A percentile compares a stretch with the other conserved stretches of the same genome.
Evolutionary conservation across 1,139 yeast species (phyloP).

Genomic region (Dujonia santamariae): DNA sequence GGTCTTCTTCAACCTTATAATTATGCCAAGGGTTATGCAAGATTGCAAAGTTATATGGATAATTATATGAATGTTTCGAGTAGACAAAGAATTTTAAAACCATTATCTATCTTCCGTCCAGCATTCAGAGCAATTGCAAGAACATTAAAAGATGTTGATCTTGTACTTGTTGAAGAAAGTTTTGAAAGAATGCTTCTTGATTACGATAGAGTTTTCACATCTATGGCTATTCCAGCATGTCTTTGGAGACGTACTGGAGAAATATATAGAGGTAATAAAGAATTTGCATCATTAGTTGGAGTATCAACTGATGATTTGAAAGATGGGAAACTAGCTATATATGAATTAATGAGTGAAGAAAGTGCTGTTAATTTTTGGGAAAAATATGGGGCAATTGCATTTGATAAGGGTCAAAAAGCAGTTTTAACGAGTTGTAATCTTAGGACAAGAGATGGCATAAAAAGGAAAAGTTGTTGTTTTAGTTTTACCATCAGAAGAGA

Average conservation of each 20-base stretch:
- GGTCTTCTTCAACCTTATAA: slow-evolving; percentile 91
- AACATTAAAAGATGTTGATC: slow-evolving; percentile 85
- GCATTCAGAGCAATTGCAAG: slow-evolving; percentile 93
- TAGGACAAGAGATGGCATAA: slow-evolving; percentile 79
- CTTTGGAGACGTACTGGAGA: slow-evolving; percentile 98
- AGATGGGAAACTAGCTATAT: slow-evolving; percentile 89
- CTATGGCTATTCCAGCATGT: slow-evolving; percentile 98
- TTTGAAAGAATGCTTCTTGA: slow-evolving; percentile 92
- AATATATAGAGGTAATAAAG: slow-evolving; percentile 91
- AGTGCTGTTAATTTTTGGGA: slow-evolving; percentile 99
- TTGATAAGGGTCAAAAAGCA: slow-evolving; percentile 94
- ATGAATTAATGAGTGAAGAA: slow-evolving; percentile 94
- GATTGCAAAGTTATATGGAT: slow-evolving; percentile 90
- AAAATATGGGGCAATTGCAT: slow-evolving; percentile 93
- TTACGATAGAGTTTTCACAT: slow-evolving; percentile 92
- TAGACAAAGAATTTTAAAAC: slow-evolving; percentile 83
- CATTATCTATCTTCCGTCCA: slow-evolving; percentile 83
- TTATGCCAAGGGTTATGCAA: slow-evolving; percentile 90
- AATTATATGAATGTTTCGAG: slow-evolving; percentile 85
- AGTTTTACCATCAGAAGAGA: slow-evolving; percentile 93
- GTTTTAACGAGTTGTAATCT: slow-evolving; percentile 89
- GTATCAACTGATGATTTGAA: slow-evolving; percentile 87
- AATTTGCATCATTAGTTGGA: slow-evolving; percentile 93
- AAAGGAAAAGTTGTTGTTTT: slow-evolving; percentile 84
- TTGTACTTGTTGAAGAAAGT: slow-evolving; percentile 89